Percentiles rank a stretch among this genome's conserved stretches.
Conservation (phyloP, 2,329 filamentous ascomycete species). For the Colletotrichum gigasporum region DNA sequence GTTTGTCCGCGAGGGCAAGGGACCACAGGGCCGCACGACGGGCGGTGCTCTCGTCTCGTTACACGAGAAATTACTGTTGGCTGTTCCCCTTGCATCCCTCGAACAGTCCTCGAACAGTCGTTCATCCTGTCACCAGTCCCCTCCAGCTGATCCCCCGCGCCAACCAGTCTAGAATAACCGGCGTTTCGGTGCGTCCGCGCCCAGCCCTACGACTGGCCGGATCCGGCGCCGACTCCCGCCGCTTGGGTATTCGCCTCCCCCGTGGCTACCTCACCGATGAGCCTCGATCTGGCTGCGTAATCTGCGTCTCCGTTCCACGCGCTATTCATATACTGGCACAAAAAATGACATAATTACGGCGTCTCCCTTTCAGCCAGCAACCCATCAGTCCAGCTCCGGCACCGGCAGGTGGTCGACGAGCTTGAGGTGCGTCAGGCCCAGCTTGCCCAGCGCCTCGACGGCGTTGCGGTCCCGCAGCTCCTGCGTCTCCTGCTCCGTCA, state of each 20-base stretch:
- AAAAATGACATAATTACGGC: constrained; percentile 7
- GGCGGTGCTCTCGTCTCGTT: neutral
- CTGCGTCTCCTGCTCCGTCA: constrained; percentile 74
- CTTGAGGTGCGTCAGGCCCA: constrained; percentile 73
- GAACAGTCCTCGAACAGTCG: no score
- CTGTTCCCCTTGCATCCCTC: neutral
- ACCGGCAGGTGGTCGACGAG: constrained; percentile 81
- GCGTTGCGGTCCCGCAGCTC: constrained; percentile 72
- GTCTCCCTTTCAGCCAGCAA: neutral
- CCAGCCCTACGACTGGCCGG: constrained; percentile 13
- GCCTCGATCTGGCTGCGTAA: neutral
- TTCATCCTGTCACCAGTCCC: neutral
- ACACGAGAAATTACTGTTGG: neutral
- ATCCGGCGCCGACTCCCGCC: constrained; percentile 8
- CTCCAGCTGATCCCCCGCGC: neutral
- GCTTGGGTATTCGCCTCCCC: no score
- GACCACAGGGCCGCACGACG: no score
- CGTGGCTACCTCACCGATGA: no score
- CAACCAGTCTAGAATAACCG: neutral
- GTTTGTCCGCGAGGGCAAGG: neutral
- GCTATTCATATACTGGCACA: neutral
- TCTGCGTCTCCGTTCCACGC: neutral
- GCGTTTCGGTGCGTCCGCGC: neutral
- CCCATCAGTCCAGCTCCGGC: constrained; percentile 64
- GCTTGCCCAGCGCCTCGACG: constrained; percentile 70